Base-by-base conservation (phyloP, 2,329 filamentous ascomycete species). In the Neoascochyta sp. region DNA sequence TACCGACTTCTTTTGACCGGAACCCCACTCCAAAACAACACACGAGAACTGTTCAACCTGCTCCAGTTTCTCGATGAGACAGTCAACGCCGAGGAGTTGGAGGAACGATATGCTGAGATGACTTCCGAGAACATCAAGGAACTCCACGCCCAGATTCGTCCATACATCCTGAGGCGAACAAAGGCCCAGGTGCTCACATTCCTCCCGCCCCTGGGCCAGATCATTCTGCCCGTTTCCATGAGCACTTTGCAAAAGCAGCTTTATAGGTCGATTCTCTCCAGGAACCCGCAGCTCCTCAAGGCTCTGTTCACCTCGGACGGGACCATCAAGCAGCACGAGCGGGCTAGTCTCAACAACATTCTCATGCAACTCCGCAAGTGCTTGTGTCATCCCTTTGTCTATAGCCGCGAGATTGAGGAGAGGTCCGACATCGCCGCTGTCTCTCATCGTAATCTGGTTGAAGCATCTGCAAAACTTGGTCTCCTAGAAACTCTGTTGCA, bases 151-250 rank as follows among this genome's bases (percentile, higher is more conserved):
- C 75, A 89, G 54, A 93, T 96, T 39, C 78, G 86, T 2, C 78
- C 78, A 1, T 82, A 71, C 57, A 81, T 83, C 48, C 62, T 83
- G 16, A 75, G 81, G 25, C 81, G 92, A 24, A 96, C 92, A 3
- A 98, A 98, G 60, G 81, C 81, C 9, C 82, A 90, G 39, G 90
- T 95, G 0, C 70, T 98, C 29, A 90, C 86, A 21, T 95, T 95
- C 62, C 69, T 98, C 7, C 92, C 92, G 1, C 82, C 90, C 0
- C 88, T 98, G 78, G 83, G 85, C 1, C 90, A 96, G 53, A 88
- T 98, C 47, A 96, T 98, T 40, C 68, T 98, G 4, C 92, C 92
- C 0, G 81, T 98, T n/a, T 89, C 86, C 3, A 95, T 96, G 89
- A 89, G 86, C 2, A 73, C 87, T 9, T 70, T 98, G 9, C 93